Evolutionary conservation across 176 grass and related monocot species (phyloP).

Genomic region (Raddia distichophylla): DNA sequence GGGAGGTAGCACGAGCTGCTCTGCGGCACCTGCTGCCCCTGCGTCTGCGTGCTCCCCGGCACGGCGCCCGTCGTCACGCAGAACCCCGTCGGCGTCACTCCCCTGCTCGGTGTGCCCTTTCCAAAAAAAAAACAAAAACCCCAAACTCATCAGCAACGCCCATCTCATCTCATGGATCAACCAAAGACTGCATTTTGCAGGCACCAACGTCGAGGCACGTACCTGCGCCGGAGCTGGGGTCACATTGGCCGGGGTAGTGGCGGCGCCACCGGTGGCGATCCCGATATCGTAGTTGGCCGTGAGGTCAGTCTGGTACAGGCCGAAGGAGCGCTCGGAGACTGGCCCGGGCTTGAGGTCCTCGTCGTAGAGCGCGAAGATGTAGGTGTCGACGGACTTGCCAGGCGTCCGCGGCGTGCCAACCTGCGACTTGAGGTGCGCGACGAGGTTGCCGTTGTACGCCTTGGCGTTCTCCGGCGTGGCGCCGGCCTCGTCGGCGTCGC

Average conservation of each 20-base stretch:
- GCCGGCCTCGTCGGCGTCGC: constrained; percentile 68
- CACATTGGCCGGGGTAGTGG: background rate
- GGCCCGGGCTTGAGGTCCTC: constrained; percentile 96
- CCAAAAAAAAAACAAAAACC: background rate
- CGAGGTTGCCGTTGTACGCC: constrained; percentile 87
- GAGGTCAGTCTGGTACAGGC: constrained; percentile 73
- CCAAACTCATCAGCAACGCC: background rate
- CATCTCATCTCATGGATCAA: background rate
- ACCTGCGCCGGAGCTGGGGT: constrained; percentile 49
- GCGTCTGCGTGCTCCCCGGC: constrained; percentile 39
- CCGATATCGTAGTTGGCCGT: constrained; percentile 82
- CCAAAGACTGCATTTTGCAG: background rate
- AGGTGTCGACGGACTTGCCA: constrained; percentile 84
- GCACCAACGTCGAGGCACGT: constrained; percentile 17
- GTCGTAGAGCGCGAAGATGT: constrained; percentile 97
- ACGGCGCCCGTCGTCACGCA: constrained; percentile 46
- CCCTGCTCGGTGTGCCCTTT: constrained; percentile 30
- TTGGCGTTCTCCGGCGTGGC: constrained; percentile 80
- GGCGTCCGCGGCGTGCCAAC: constrained; percentile 78
- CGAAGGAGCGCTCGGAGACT: constrained; percentile 82
- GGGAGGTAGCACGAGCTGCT: constrained; percentile 48
- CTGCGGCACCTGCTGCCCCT: constrained; percentile 39
- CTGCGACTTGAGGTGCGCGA: constrained; percentile 71
- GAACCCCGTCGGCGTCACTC: constrained; percentile 24
- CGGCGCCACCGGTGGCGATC: constrained; percentile 35